Evolutionary conservation across 176 grass and related monocot species (phyloP).

Genomic region (Carex littledalei): DNA sequence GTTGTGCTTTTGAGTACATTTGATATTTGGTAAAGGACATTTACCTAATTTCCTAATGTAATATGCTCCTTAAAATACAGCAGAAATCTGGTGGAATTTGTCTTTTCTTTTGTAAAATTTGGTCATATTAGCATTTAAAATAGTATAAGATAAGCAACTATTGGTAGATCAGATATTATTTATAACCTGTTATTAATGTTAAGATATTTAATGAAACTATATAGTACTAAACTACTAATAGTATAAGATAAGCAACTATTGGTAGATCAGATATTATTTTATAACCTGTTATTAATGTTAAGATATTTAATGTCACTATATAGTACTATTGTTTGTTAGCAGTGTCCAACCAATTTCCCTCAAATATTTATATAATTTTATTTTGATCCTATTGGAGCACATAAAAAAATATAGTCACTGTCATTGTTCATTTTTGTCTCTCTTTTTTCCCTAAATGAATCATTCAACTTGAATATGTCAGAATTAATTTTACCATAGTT

Average conservation of each 20-base stretch:
- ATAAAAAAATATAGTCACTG: too few relatives aligned
- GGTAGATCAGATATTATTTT: background rate
- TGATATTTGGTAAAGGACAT: background rate
- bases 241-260: background rate
- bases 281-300: background rate
- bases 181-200: background rate
- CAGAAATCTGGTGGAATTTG: slow-evolving; percentile 10
- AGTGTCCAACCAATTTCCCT: too few relatives aligned
- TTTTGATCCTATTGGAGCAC: too few relatives aligned
- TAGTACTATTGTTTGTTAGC: background rate
- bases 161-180: background rate
- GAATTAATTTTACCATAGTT: too few relatives aligned
- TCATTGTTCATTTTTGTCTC: too few relatives aligned
- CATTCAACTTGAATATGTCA: too few relatives aligned
- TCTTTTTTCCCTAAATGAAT: too few relatives aligned
- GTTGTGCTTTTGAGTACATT: background rate
- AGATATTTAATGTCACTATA: background rate
- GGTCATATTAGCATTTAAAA: background rate
- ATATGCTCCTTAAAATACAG: background rate
- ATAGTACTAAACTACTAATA: background rate
- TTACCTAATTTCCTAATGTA: slow-evolving; percentile 5
- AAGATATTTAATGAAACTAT: background rate
- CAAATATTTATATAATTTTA: too few relatives aligned
- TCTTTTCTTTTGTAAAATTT: background rate
- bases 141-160: background rate